Percentiles rank a stretch among this genome's conserved stretches.
phyloP scores from a whole-genome alignment of 805 yeast species.

The Wickerhamomyces mucosus region DNA sequence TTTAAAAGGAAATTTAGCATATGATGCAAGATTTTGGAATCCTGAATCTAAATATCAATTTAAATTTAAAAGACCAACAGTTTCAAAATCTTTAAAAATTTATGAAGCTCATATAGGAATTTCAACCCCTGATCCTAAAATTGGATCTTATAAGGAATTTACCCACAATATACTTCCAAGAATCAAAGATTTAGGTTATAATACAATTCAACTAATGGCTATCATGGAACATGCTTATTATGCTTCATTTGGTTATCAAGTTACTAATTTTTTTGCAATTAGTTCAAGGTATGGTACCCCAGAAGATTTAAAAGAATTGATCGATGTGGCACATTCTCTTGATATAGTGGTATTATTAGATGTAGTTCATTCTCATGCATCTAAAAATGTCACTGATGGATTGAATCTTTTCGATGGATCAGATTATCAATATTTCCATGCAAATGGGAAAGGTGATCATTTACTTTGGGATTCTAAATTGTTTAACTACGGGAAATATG shows the following conservation, averaged over 20 bases:
- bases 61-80: constrained; percentile 54
- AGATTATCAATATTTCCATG: constrained; percentile 89
- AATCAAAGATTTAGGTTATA: constrained; percentile 78
- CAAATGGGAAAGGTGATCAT: constrained; percentile 83
- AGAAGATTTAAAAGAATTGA: constrained; percentile 82
- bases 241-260: constrained; percentile 97
- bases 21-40: constrained; percentile 92
- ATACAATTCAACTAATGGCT: constrained; percentile 94
- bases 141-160: constrained; percentile 83
- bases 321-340: constrained; percentile 84
- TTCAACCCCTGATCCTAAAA: constrained; percentile 78
- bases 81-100: constrained; percentile 48
- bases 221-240: constrained; percentile 98
- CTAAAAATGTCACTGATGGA: constrained; percentile 91
- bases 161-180: constrained; percentile 74
- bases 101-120: constrained; percentile 97
- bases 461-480: constrained; percentile 94
- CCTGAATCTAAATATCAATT: constrained; percentile 43
- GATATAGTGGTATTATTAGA: constrained; percentile 84
- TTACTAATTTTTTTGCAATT: constrained; percentile 83
- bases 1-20: constrained; percentile 28
- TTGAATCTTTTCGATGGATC: constrained; percentile 90
- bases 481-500: constrained; percentile 86
- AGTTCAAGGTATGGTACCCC: constrained; percentile 93
- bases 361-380: constrained; percentile 93